Percentiles rank a stretch among this genome's conserved stretches.
Evolutionary conservation across 2,329 filamentous ascomycete species (phyloP).

Genomic region (Cladorrhinum sp.): DNA sequence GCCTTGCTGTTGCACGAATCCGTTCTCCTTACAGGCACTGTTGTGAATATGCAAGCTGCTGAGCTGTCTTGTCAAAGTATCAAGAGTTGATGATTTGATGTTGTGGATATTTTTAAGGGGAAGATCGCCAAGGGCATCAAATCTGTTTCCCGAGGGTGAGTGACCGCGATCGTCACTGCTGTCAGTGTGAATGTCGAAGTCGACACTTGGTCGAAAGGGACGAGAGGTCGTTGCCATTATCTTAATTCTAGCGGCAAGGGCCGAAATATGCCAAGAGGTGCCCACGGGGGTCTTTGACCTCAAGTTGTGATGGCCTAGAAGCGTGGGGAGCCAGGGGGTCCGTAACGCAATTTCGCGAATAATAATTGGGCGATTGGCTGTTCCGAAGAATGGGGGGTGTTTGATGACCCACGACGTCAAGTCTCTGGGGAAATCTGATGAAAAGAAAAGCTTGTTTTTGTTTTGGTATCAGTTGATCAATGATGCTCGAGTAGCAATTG

Average conservation of each 20-base stretch:
- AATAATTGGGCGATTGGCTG: constrained; percentile 26
- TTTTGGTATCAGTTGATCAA: constrained; percentile 24
- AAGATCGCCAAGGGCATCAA: constrained; percentile 29
- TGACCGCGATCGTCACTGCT: background rate
- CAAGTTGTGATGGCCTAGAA: constrained; percentile 9
- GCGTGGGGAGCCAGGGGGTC: constrained; percentile 14
- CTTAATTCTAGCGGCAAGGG: constrained; percentile 18
- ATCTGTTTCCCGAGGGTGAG: background rate
- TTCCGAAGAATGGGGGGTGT: constrained; percentile 21
- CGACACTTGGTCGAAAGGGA: constrained; percentile 17
- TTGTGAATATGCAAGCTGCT: constrained; percentile 33
- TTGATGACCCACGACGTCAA: constrained; percentile 20
- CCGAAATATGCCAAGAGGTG: constrained; percentile 27
- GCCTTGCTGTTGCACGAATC: constrained; percentile 2
- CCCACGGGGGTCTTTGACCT: no score
- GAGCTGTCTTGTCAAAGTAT: constrained; percentile 34
- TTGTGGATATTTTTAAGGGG: constrained; percentile 33
- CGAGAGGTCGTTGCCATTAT: constrained; percentile 22
- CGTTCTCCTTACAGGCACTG: constrained; percentile 24
- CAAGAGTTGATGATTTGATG: constrained; percentile 25
- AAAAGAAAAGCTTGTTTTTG: constrained; percentile 19
- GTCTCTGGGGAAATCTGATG: constrained; percentile 21
- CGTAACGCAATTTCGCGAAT: constrained; percentile 32
- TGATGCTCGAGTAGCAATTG: constrained; percentile 27
- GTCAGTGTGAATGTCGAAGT: constrained; percentile 25